Evolutionary conservation across 768 basidiomycete species (phyloP).

Genomic region (Stropharia rugosoannulata): DNA sequence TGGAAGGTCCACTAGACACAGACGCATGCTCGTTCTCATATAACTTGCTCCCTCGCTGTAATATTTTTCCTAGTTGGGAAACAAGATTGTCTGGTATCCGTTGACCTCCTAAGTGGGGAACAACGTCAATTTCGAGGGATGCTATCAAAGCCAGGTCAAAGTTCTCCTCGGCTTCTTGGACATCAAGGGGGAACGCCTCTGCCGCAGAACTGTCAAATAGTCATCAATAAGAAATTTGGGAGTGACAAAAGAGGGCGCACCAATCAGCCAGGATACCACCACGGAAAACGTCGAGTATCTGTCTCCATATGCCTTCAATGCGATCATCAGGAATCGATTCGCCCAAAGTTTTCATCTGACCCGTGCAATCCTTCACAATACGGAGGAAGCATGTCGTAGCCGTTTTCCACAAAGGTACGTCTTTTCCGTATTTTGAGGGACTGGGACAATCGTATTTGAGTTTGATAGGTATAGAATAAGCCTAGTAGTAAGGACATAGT

Average conservation of each 20-base stretch:
- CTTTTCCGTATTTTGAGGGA: slow-evolving; percentile 85
- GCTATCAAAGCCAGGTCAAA: slow-evolving; percentile 83
- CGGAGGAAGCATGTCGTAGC: slow-evolving; percentile 80
- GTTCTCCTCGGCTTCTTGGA: slow-evolving; percentile 77
- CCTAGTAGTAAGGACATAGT: slow-evolving; percentile 43
- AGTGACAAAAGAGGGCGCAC: slow-evolving; percentile 38
- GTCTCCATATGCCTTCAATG: slow-evolving; percentile 83
- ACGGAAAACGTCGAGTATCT: slow-evolving; percentile 76
- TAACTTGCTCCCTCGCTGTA: slow-evolving; percentile 71
- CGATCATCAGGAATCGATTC: slow-evolving; percentile 60
- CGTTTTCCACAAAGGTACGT: slow-evolving; percentile 91
- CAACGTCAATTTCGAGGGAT: slow-evolving; percentile 75
- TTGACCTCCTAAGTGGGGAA: slow-evolving; percentile 69
- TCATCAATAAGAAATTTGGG: neutral
- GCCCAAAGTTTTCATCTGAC: slow-evolving; percentile 49
- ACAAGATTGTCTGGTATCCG: slow-evolving; percentile 75
- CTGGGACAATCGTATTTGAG: slow-evolving; percentile 94
- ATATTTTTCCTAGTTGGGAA: slow-evolving; percentile 62
- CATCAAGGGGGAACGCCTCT: slow-evolving; percentile 56
- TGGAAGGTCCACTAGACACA: slow-evolving; percentile 3
- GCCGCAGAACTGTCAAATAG: slow-evolving; percentile 47
- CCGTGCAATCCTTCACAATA: slow-evolving; percentile 66
- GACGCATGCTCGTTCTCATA: slow-evolving; percentile 37
- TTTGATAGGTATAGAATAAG: slow-evolving; percentile 89
- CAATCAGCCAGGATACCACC: slow-evolving; percentile 86